phyloP scores from a whole-genome alignment of 352 stramenopile genomes.

The Phytophthora parvispora region DNA sequence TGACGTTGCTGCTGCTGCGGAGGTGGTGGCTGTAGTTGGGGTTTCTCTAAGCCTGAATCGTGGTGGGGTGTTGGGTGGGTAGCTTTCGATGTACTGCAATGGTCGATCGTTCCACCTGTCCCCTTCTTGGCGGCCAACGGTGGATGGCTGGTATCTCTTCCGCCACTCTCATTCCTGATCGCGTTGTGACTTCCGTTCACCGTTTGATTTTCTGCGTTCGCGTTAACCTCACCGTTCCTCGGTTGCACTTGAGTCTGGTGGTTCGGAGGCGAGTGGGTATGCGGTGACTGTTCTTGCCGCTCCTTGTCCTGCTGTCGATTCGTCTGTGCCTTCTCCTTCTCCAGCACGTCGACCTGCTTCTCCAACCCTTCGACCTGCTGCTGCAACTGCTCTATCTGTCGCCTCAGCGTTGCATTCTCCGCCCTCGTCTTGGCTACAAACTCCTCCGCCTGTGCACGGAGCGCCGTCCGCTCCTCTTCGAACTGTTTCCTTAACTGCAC shows the following conservation, averaged over 20 bases:
- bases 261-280: constrained; percentile 19
- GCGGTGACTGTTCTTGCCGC: constrained; percentile 7
- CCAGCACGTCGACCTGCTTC: constrained; percentile 21
- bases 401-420: constrained; percentile 51
- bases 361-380: constrained; percentile 36
- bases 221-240: background rate
- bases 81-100: constrained; percentile 2
- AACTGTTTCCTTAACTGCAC: constrained; percentile 61
- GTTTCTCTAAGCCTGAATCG: background rate
- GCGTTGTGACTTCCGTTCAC: constrained; percentile 2
- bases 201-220: constrained; percentile 1
- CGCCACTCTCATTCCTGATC: background rate
- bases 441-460: constrained; percentile 62
- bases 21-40: background rate
- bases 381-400: constrained; percentile 34
- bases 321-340: constrained; percentile 19
- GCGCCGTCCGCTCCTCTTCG: constrained; percentile 47
- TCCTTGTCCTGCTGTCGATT: constrained; percentile 7
- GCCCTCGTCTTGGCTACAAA: constrained; percentile 57
- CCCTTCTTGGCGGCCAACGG: background rate
- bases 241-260: constrained; percentile 20
- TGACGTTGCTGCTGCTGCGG: constrained; percentile 6
- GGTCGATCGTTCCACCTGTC: background rate
- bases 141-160: background rate
- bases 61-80: background rate